Base-by-base conservation (phyloP, 306 rosid genomes). In the Prunus armeniaca region DNA sequence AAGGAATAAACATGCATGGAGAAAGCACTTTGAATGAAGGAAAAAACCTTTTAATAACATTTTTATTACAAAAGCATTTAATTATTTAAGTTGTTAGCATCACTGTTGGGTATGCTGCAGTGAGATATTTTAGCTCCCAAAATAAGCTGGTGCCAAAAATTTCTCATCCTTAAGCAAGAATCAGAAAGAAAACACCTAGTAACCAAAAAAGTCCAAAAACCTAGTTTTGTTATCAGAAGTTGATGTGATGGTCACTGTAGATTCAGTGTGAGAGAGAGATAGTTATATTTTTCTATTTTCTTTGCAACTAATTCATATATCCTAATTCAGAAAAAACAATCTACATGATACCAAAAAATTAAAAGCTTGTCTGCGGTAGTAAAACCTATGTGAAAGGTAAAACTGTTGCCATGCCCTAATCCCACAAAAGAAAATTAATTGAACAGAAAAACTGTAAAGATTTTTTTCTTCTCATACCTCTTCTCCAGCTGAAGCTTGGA, bases 401-500 rank as follows among this genome's bases (percentile, higher is more conserved):
- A 60, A 61, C 27, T 49, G 47, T 30, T 20, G 46, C 18, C 61
- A 69, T 22, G 34, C 43, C 9, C 24, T 15, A 15, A 76, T 34
- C 43, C 52, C 38, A 45, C 11, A 32, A 47, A 47, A 11, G 32
- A 38, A 28, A 30, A 27, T 71, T 51, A 52, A 22, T 41, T 60
- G 6, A 17, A 70, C 38, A 65, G 61, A 70, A 58, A 52, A 45
- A 20, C 30, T 43, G 70, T 13, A 78, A 25, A 24, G 67, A 54
- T 71, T 76, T 67, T 58, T 46, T 49, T 49, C 17, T 12, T 13
- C 54, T 28, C 86, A 79, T 79, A 94, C 98, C 97, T 92, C 97
- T 85, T 90, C 95, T 12, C 95, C 98, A 25, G 97, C 95, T 78
- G 98, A 90, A 86, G 92, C 95, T 88, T 89, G 98, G 63, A 94